These are phyloP conservation scores for Leonotis leonurus DNA, from an alignment of 257 asterid genomes.

Conservation along the genomic window DNA sequence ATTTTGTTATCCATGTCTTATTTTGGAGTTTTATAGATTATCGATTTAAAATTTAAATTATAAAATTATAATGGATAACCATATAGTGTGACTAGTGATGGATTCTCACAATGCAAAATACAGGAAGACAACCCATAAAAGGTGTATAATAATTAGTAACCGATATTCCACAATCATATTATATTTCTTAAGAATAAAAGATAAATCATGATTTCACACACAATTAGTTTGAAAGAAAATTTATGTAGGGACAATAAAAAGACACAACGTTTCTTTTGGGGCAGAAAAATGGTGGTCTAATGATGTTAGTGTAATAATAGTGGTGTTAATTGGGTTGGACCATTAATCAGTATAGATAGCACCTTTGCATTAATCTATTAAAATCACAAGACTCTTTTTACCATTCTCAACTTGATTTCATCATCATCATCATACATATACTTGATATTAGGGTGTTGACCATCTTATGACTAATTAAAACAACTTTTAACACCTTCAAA, in stretches of 20 bases:
- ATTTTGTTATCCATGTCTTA: too few species aligned
- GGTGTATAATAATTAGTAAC: neutral
- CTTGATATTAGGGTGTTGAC: too few species aligned
- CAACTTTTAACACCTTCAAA: too few species aligned
- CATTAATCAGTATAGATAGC: too few species aligned
- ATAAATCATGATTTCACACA: neutral
- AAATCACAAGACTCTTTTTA: too few species aligned
- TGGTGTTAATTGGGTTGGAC: conserved; percentile 1
- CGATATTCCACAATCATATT: neutral
- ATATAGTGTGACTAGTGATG: too few species aligned
- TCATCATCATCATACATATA: too few species aligned
- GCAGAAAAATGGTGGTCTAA: neutral
- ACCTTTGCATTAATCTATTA: neutral
- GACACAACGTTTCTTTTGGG: neutral
- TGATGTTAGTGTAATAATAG: neutral
- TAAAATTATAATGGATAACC: too few species aligned
- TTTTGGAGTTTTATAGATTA: too few species aligned
- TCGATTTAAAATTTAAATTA: too few species aligned
- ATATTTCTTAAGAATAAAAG: neutral
- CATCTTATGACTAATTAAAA: too few species aligned
- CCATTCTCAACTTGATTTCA: too few species aligned
- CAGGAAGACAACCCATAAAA: neutral
- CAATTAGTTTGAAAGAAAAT: neutral
- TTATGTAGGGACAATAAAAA: neutral
- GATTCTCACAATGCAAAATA: neutral